Evolutionary conservation across 2,329 filamentous ascomycete species (phyloP).

Genomic region (Penicillium concentricum): DNA sequence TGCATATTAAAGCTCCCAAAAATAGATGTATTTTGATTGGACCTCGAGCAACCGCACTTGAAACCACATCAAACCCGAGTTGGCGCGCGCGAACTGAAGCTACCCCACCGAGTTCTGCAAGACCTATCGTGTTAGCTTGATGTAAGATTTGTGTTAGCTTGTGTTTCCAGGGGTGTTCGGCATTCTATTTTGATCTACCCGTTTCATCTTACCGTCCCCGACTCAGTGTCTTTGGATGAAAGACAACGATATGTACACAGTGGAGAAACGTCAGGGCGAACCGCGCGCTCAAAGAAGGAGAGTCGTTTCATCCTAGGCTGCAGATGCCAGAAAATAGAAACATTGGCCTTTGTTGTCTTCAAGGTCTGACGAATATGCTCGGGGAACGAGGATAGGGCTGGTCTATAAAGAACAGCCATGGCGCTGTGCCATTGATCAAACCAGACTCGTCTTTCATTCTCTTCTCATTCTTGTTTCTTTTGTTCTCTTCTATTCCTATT

Average conservation of each 20-base stretch:
- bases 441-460: constrained; percentile 8
- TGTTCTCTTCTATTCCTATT: constrained; percentile 10
- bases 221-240: constrained; percentile 12
- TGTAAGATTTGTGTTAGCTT: not conserved
- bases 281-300: constrained; percentile 11
- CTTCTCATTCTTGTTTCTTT: constrained; percentile 10
- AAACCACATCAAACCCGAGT: constrained; percentile 12
- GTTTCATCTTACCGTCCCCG: constrained; percentile 18
- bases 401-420: constrained; percentile 15
- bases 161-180: not conserved
- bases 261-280: constrained; percentile 7
- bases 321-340: constrained; percentile 13
- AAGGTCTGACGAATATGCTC: not conserved
- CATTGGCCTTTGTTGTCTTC: constrained; percentile 7
- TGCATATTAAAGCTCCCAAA: not conserved
- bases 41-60: constrained; percentile 7
- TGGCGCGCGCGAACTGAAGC: constrained; percentile 26
- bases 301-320: constrained; percentile 16
- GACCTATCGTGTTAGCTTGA: not conserved
- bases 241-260: constrained; percentile 2
- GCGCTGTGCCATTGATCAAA: not conserved
- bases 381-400: not conserved
- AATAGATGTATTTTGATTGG: constrained; percentile 15
- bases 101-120: not conserved
- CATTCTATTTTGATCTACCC: constrained; percentile 10